Evolutionary conservation across 805 yeast genomes (phyloP), one percentile per base, ranked within the genome.

Genomic region (Starmerella vaccinii): DNA sequence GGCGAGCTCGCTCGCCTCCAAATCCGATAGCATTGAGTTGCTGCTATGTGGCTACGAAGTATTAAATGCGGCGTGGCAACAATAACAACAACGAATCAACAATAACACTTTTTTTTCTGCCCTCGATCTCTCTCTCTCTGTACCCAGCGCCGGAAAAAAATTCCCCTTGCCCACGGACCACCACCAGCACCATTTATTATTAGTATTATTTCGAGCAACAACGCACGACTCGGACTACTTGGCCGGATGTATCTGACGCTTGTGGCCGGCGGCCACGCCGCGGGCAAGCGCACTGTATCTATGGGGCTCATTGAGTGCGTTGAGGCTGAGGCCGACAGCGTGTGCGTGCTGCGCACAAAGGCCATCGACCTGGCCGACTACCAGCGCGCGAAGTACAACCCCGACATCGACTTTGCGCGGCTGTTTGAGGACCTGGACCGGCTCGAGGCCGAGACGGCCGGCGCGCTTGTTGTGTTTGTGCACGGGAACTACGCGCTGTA

Each of bases 401-500:
- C 67, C 62, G 39, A 34, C 7, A 62, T 62, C 42, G 71, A 73
- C 54, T 68, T 73, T 47, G 62, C 56, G 1, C 47, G 46, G 19
- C 47, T 71, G 7, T 49, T 56, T 15, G 30, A 49, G 3, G 57
- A 47, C 48, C 44, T 55, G 30, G 42, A 30, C 19, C 30, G 29
- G 19, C 48, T 50, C 15, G 46, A 44, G 35, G 22, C 29, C 23
- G 15, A 47, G 15, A 48, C 13, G 12, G 30, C 32, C 15, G 32
- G 26, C 3, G 45, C 33, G 12, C 15, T 41, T 23, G 59, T 77
- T 16, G 63, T 74, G 12, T 64, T 88, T 6, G 74, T 87, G 1
- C 81, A 81, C 57, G 97, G 97, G 2, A 68, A 82, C 18, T 89
- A 89, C 61, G 90, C 95, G 0, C 70, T 89, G 22, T 83, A 78